Base-by-base conservation (phyloP, 345 rosid species). In the Triadica sebifera region DNA sequence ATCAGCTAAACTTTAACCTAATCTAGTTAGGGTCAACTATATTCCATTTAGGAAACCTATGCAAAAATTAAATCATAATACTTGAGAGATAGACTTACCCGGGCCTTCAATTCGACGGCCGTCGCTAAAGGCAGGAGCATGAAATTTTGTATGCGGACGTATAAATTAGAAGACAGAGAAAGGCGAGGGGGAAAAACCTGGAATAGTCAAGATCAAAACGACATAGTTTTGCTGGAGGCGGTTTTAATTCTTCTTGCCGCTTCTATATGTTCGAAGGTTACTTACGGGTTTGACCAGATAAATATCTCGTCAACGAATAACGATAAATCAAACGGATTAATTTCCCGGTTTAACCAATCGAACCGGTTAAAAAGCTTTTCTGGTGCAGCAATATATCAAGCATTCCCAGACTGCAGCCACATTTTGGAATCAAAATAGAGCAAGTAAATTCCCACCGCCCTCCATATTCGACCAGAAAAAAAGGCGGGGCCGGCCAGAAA, bases 401-500 rank as follows among this genome's bases (percentile, higher is more conserved):
- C 59, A 41, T 20, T 63, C 47, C 67, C 47, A 63, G 49, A 38
- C 38, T 38, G 25, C 55, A 45, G 70, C 70, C 70, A 66, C 70
- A 66, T 46, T 46, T 47, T 24, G 52, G 8, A 66, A 12, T 20
- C 39, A 46, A 47, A 46, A 20, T 34, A 45, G 46, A 46, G 25
- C 34, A 29, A 29, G 34, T 29, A 29, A 29, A 1, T 29, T 1
- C 34, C 1, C 0, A 45, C 10, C 22, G 39, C 55, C n/a, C 37
- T 47, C 39, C 53, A 15, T 22, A 4, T 22, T 47, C 19, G 39
- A 66, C 70, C 55, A 66, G 25, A n/a, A 41, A 43, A 17, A 66
- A 46, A 16, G 70, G 37, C 55, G 11, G 38, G 34, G 51, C 34
- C 34, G 4, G 38, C 34, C 16, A n/a, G n/a, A 24, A 13, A 47